Base-by-base conservation (phyloP, 768 basidiomycete species). In the Candolleomyces aberdarensis region DNA sequence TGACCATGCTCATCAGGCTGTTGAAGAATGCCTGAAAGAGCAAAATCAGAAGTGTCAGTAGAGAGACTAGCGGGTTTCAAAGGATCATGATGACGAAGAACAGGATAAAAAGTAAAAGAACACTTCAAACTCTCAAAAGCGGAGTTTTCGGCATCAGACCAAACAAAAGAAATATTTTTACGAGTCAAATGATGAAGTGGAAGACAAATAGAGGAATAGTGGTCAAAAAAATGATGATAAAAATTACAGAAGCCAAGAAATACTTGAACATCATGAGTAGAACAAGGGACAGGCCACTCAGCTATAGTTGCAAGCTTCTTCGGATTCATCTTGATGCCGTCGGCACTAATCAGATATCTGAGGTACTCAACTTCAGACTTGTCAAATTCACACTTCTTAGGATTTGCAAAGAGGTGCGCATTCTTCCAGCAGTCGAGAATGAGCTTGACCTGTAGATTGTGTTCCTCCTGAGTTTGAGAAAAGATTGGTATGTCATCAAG, bases 401-500 rank as follows among this genome's bases (percentile, higher is more conserved):
- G 68, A 57, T 76, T 75, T 10, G 71, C 58, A 52, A 58, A 79
- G 1, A 83, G 72, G 3, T 74, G 57, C 48, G 76, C 55, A 0
- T 76, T 58, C 9, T 63, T 9, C 0, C 81, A 63, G 0, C 56
- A 58, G 22, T 67, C 11, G 17, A 72, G 41, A 3, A 71, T 69
- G n/a, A 58, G 13, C 31, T 57, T 57, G 15, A 57, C 56, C 1
- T 57, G 56, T 7, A 4, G 11, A 41, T 57, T 40, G 56, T 57
- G 56, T 52, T 72, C 62, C 13, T 62, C 61, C 13, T 65, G 26
- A 5, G 65, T 69, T 15, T 66, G 44, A 0, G 68, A 66, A 40
- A 67, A 77, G 48, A 78, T 72, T 51, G 79, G 64, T 29, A 81
- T 77, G 59, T 82, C 72, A 58, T 80, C 79, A 40, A 81, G 58